phyloP scores from a whole-genome alignment of 306 rosid genomes.

The Pyrus communis region DNA sequence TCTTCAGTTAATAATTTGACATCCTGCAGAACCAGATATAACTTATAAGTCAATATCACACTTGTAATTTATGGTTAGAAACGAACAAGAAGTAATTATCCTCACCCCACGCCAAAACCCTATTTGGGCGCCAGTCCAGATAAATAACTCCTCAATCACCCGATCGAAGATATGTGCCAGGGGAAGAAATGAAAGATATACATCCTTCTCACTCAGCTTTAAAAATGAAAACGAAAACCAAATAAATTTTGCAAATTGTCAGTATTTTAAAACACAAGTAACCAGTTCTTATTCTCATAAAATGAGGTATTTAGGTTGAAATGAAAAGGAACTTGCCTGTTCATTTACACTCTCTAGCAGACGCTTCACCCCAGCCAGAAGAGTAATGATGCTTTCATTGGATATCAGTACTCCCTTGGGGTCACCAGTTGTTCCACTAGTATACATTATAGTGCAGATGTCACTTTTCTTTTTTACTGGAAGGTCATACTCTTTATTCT shows the following conservation, averaged over 20 bases:
- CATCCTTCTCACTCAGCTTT: constrained; percentile 62
- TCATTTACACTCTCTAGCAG: constrained; percentile 61
- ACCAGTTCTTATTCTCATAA: neutral
- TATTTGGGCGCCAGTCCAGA: constrained; percentile 80
- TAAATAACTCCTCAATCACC: constrained; percentile 87
- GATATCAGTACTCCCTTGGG: constrained; percentile 95
- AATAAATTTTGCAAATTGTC: constrained; percentile 13
- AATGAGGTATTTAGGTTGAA: neutral
- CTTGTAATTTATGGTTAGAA: neutral
- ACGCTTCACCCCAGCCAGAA: constrained; percentile 67
- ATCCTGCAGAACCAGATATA: constrained; percentile 53
- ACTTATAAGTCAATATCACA: constrained; percentile 2
- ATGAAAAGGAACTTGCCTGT: constrained; percentile 33
- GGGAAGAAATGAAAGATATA: constrained; percentile 89
- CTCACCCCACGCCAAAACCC: constrained; percentile 99
- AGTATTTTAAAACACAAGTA: neutral
- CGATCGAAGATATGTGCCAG: constrained; percentile 94
- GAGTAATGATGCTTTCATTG: constrained; percentile 70
- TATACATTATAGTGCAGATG: constrained; percentile 92
- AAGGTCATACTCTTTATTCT: constrained; percentile 55
- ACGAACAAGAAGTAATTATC: constrained; percentile 1
- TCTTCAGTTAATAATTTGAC: constrained; percentile 82
- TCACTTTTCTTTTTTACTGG: constrained; percentile 71
- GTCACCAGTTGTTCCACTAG: constrained; percentile 96
- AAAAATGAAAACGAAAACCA: constrained; percentile 6